Percentiles rank a stretch among this genome's conserved stretches.
These are phyloP conservation scores for Austroboletus rostrupii DNA, from an alignment of 1,284 basidiomycete species.

Conservation along the genomic window DNA sequence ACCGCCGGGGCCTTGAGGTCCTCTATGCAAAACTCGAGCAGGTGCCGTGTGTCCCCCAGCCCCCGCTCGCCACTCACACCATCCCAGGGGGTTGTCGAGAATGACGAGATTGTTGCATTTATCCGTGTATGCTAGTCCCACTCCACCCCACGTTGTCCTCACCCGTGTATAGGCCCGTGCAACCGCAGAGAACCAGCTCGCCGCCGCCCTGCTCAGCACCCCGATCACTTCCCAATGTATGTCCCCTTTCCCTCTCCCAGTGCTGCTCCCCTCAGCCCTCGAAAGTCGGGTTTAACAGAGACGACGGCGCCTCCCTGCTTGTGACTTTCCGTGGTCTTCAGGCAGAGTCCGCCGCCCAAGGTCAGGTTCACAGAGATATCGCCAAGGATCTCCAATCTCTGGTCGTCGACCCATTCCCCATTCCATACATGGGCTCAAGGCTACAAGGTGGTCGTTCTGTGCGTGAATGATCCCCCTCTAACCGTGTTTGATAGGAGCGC, in stretches of 20 bases:
- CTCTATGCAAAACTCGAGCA: constrained; percentile 76
- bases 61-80: constrained; percentile 2
- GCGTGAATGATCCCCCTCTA: not conserved
- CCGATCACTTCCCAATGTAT: constrained; percentile 51
- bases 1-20: constrained; percentile 75
- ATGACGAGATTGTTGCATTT: constrained; percentile 77
- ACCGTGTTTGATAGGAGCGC: constrained; percentile 45
- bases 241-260: constrained; percentile 11
- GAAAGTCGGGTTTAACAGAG: constrained; percentile 66
- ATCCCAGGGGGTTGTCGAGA: constrained; percentile 68
- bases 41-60: constrained; percentile 38
- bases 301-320: constrained; percentile 76
- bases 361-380: constrained; percentile 59
- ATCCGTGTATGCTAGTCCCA: constrained; percentile 58
- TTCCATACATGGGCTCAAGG: constrained; percentile 69
- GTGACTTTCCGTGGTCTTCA: constrained; percentile 78
- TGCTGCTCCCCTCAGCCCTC: constrained; percentile 7
- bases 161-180: constrained; percentile 53
- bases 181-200: constrained; percentile 58
- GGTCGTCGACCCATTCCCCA: constrained; percentile 73
- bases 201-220: constrained; percentile 51
- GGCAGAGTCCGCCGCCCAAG: constrained; percentile 62
- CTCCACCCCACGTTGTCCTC: constrained; percentile 2
- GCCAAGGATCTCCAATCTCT: constrained; percentile 64
- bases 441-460: constrained; percentile 49